Base-by-base conservation (phyloP, 768 basidiomycete species). In the Panus rudis region DNA sequence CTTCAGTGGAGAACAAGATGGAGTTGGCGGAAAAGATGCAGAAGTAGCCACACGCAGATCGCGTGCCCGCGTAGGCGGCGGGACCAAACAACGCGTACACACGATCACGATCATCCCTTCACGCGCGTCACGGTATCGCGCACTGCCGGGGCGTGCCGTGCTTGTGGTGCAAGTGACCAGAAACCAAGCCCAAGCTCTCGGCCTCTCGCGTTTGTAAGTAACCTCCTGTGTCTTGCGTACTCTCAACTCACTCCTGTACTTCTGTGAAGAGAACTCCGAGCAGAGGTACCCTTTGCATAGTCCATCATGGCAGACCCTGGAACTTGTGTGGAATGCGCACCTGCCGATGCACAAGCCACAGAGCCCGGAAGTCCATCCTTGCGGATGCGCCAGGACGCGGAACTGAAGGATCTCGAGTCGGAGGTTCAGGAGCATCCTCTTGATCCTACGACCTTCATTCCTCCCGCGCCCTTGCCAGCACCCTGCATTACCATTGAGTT, bases 401-500 rank as follows among this genome's bases (percentile, higher is more conserved):
- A n/a, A n/a, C n/a, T n/a, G n/a, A n/a, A n/a, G n/a, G n/a, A n/a
- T n/a, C n/a, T n/a, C n/a, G n/a, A n/a, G n/a, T n/a, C n/a, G n/a
- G n/a, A n/a, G n/a, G n/a, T n/a, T n/a, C n/a, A n/a, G 4, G 33
- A 57, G 16, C 50, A 54, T 42, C 49, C 60, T 6, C 51, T 72
- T 31, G 73, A 82, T 48, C 65, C 71, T 3, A 58, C 72, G 0
- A 73, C 73, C 0, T 84, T 86, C 56, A 60, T 73, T 8, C 73
- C 75, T 43, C 84, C 82, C 3, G 61, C 58, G 6, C 64, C 70
- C 17, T 56, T 70, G 25, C 61, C 58, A 4, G n/a, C 45, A 8
- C 78, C 86, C 3, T 74, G 74, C 22, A 65, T 94, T n/a, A 75
- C 74, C 6, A 86, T 97, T 49, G 92, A 97, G 61, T 97, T 91